A percentile compares a stretch with the other conserved stretches of the same genome.
phyloP scores from a whole-genome alignment of 495 filamentous ascomycete genomes.

The Platismatia glauca region DNA sequence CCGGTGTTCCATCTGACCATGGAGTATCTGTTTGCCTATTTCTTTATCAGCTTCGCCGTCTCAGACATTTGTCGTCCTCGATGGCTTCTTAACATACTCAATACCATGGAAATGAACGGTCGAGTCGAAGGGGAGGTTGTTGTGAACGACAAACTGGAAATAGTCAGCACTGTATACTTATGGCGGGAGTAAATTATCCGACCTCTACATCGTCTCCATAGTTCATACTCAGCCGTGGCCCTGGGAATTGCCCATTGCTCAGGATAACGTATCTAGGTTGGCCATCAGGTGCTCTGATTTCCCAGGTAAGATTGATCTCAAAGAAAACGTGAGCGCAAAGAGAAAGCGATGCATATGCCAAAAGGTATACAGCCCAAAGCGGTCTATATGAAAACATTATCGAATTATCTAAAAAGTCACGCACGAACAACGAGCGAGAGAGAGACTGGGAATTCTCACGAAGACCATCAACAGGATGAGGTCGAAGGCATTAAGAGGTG shows the following conservation, averaged over 20 bases:
- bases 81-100: neutral
- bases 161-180: neutral
- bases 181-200: neutral
- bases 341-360: neutral
- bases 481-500: neutral
- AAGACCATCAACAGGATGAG: neutral
- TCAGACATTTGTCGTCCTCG: too few relatives aligned
- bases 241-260: slow-evolving; percentile 54
- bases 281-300: slow-evolving; percentile 29
- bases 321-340: slow-evolving; percentile 16
- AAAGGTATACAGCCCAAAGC: neutral
- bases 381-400: neutral
- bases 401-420: neutral
- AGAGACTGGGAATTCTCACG: neutral
- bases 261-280: slow-evolving; percentile 41
- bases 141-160: slow-evolving; percentile 38
- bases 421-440: neutral
- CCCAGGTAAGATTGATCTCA: slow-evolving; percentile 27
- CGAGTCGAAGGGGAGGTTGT: slow-evolving; percentile 44
- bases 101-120: slow-evolving; percentile 47
- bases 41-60: slow-evolving; percentile 2
- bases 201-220: slow-evolving; percentile 56
- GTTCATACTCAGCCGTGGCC: slow-evolving; percentile 47
- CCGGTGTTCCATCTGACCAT: slow-evolving; percentile 45
- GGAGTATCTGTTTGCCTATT: slow-evolving; percentile 35